phyloP scores from a whole-genome alignment of 495 filamentous ascomycete species.

The Xylaria longipes region DNA sequence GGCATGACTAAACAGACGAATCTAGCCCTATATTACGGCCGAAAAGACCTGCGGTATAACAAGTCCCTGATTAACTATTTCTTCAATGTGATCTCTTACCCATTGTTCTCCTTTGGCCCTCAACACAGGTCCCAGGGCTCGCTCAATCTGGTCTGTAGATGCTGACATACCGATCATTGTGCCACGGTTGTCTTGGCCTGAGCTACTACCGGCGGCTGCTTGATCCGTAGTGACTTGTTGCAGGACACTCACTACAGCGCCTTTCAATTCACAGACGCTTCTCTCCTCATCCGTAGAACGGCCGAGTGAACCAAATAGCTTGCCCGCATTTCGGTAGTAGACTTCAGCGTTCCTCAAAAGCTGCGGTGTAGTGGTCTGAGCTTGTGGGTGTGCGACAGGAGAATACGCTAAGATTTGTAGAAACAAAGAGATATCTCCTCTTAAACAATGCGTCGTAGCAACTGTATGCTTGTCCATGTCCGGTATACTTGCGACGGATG shows the following conservation, averaged over 20 bases:
- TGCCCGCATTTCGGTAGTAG: conserved; percentile 66
- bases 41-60: conserved; percentile 19
- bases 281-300: conserved; percentile 45
- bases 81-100: conserved; percentile 19
- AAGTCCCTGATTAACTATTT: conserved; percentile 11
- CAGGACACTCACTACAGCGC: conserved; percentile 27
- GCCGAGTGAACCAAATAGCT: conserved; percentile 42
- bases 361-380: conserved; percentile 54
- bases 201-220: conserved; percentile 16
- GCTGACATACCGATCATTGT: background rate
- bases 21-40: background rate
- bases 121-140: background rate
- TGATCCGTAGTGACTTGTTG: conserved; percentile 18
- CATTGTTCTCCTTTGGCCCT: conserved; percentile 9
- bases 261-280: conserved; percentile 30
- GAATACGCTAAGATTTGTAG: conserved; percentile 59
- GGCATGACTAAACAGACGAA: background rate
- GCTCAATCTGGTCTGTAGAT: conserved; percentile 13
- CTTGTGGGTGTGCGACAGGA: conserved; percentile 54
- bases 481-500: conserved; percentile 56
- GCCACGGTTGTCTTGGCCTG: conserved; percentile 6
- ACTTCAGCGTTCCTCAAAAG: conserved; percentile 66
- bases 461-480: conserved; percentile 50
- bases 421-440: conserved; percentile 65
- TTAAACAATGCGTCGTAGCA: conserved; percentile 61